Conservation (phyloP, 208 protist genomes). For the Trypanosoma scelopori region DNA sequence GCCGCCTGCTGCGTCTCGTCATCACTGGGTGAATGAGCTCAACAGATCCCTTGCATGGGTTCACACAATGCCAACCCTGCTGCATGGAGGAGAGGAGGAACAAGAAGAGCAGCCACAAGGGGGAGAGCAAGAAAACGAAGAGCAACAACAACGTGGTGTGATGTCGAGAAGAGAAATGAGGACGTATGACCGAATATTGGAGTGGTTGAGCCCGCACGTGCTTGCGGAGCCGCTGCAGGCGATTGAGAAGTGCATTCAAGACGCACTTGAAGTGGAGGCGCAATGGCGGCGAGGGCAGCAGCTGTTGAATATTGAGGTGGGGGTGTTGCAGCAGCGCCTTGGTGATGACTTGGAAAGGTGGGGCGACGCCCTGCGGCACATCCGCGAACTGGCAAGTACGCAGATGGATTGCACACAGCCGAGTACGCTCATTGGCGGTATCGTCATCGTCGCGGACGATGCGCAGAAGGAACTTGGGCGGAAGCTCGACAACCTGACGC, state of each 20-base stretch:
- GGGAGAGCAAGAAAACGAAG: no score
- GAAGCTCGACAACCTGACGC: conserved; percentile 79
- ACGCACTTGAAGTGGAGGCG: conserved; percentile 70
- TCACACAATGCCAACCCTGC: conserved; percentile 60
- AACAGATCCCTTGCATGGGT: conserved; percentile 78
- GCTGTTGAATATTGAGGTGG: conserved; percentile 83
- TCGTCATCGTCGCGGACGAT: conserved; percentile 80
- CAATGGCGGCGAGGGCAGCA: conserved; percentile 86
- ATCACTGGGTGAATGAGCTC: conserved; percentile 81
- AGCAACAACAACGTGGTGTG: conserved; percentile 20
- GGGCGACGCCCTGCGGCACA: conserved; percentile 59
- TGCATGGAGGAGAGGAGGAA: conserved; percentile 33
- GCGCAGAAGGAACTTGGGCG: conserved; percentile 82
- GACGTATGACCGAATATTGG: conserved; percentile 55
- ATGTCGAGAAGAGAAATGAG: conserved; percentile 6
- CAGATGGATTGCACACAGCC: conserved; percentile 90
- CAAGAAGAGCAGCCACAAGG: conserved; percentile 9
- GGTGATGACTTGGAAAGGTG: conserved; percentile 75
- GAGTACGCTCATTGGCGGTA: conserved; percentile 80
- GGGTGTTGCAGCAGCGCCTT: conserved; percentile 78
- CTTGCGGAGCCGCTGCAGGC: conserved; percentile 67
- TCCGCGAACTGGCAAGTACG: conserved; percentile 58
- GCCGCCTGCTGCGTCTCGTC: conserved; percentile 55
- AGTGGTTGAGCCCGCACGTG: conserved; percentile 39
- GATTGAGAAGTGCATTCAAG: conserved; percentile 79